Conservation (phyloP, 495 filamentous ascomycete genomes). For the Talaromyces adpressus region DNA sequence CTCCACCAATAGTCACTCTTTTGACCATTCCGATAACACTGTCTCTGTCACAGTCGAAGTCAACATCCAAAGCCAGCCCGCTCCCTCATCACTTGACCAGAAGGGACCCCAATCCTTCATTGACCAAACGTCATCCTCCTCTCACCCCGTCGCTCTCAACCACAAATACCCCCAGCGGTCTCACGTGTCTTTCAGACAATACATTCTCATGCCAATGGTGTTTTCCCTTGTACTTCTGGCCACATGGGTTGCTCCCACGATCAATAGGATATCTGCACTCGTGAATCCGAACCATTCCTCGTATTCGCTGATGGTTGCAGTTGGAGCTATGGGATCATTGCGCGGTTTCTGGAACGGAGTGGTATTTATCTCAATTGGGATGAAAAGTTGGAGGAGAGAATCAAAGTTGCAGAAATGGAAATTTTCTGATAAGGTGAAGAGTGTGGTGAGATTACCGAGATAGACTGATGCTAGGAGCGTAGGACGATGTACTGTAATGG, state of each 20-base stretch:
- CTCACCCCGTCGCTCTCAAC: neutral
- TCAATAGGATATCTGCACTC: conserved; percentile 31
- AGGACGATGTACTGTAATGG: neutral
- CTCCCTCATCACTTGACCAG: neutral
- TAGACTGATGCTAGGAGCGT: neutral
- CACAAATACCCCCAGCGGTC: conserved; percentile 11
- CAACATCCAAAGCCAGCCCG: neutral
- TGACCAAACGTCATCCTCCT: neutral
- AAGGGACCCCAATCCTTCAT: neutral
- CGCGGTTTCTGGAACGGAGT: conserved; percentile 44
- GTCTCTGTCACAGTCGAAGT: neutral
- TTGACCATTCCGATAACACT: neutral
- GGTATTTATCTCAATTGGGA: conserved; percentile 34
- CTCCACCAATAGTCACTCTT: neutral
- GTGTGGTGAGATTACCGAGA: neutral
- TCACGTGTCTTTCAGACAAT: conserved; percentile 36
- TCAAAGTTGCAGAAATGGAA: conserved; percentile 1
- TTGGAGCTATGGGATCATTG: conserved; percentile 32
- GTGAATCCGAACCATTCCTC: conserved; percentile 22
- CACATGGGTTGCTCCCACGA: conserved; percentile 39
- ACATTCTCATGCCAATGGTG: conserved; percentile 40
- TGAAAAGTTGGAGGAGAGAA: conserved; percentile 28
- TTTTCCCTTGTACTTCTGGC: conserved; percentile 39
- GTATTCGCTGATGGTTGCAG: conserved; percentile 30
- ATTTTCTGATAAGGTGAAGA: neutral